These are phyloP conservation scores for Colletotrichum shisoi DNA, from an alignment of 2,329 filamentous ascomycete species.

Conservation along the genomic window DNA sequence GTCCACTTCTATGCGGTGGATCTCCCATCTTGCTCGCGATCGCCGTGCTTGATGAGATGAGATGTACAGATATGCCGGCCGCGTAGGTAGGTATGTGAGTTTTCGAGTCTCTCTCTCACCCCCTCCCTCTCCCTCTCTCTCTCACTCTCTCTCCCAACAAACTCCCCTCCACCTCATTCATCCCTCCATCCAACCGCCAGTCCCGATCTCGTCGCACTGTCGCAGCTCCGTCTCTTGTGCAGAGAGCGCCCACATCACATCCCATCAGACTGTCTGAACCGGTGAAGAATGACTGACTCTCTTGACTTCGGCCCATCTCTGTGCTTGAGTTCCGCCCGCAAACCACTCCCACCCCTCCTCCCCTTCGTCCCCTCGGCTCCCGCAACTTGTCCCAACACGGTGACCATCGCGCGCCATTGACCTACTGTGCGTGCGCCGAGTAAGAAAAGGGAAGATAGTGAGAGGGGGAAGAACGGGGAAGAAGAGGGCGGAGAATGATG, in stretches of 20 bases:
- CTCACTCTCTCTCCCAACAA: not conserved
- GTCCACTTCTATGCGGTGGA: conserved; percentile 15
- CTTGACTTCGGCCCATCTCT: conserved; percentile 21
- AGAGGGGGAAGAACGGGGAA: not conserved
- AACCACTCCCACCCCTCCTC: not conserved
- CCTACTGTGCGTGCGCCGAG: not conserved
- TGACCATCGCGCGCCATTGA: conserved; percentile 22
- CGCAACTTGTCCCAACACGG: conserved; percentile 31
- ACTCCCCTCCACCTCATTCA: not conserved
- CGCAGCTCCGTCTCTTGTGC: conserved; percentile 4
- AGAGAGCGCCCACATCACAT: not conserved
- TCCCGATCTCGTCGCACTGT: conserved; percentile 2
- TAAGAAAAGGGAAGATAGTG: not conserved
- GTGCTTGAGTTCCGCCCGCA: conserved; percentile 14
- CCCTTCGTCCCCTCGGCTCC: not conserved
- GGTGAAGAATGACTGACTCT: not conserved
- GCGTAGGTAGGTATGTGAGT: too few relatives aligned
- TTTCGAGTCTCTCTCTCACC: too few relatives aligned
- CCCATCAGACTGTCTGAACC: not conserved
- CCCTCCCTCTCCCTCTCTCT: too few relatives aligned
- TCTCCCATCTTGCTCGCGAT: conserved; percentile 3
- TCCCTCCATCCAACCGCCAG: not conserved
- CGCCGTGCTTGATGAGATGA: conserved; percentile 2
- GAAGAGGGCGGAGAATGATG: too few relatives aligned
- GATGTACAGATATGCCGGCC: not conserved